phyloP scores from a whole-genome alignment of 495 filamentous ascomycete genomes.

The Aspergillus ellipticus region DNA sequence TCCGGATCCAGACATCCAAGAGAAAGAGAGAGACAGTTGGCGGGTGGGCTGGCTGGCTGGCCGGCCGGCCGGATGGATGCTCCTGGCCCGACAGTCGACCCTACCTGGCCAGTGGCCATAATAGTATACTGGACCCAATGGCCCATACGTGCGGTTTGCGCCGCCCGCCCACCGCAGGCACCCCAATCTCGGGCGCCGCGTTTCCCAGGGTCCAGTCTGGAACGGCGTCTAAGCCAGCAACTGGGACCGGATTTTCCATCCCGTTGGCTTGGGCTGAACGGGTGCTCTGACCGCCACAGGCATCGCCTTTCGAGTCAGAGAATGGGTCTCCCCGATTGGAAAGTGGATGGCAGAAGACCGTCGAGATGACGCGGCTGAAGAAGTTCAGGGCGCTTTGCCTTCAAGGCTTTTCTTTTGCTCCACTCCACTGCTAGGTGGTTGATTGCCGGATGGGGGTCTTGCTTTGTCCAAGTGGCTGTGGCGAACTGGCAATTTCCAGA shows the following conservation, averaged over 20 bases:
- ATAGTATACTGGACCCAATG: no score
- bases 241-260: not conserved
- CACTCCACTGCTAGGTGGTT: not conserved
- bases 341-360: not conserved
- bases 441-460: not conserved
- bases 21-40: no score
- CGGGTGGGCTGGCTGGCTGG: not conserved
- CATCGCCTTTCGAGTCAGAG: not conserved
- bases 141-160: not conserved
- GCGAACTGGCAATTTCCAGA: not conserved
- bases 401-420: not conserved
- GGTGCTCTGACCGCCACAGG: slow-evolving; percentile 4
- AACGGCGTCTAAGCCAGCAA: not conserved
- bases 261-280: not conserved
- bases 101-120: no score
- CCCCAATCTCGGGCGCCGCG: not conserved
- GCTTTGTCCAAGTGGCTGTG: not conserved
- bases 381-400: not conserved
- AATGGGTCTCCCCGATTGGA: not conserved
- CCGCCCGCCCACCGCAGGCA: not conserved
- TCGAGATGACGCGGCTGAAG: slow-evolving; percentile 3
- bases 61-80: not conserved
- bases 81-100: no score
- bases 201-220: not conserved
- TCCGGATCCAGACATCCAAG: not conserved